Evolutionary conservation across 139 green algal genomes (phyloP).

Genomic region (Chlorella ohadii): DNA sequence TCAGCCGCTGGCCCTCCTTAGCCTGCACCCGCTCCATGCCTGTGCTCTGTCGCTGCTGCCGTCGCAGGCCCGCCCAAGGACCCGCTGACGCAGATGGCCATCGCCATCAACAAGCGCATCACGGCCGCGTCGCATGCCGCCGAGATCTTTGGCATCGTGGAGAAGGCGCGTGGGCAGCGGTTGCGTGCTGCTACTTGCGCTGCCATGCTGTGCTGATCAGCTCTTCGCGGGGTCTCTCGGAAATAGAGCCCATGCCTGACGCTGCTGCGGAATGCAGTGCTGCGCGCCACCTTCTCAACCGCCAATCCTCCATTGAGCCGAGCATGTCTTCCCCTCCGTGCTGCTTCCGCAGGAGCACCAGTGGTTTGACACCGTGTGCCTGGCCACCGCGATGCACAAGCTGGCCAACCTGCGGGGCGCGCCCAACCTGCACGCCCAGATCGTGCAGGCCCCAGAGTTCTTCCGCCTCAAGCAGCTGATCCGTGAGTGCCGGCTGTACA

Average conservation of each 20-base stretch:
- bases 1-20: no score
- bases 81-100: constrained; percentile 8
- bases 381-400: constrained; percentile 61
- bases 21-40: no score
- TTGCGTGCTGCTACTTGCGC: neutral
- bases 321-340: neutral
- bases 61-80: constrained; percentile 1
- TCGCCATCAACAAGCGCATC: constrained; percentile 60
- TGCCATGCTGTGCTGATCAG: no score
- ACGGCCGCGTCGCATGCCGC: constrained; percentile 16
- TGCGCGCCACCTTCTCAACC: no score
- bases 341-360: constrained; percentile 11
- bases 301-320: no score
- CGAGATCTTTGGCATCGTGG: constrained; percentile 37
- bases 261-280: no score
- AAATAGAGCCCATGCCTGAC: no score
- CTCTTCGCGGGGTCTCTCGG: no score
- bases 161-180: neutral
- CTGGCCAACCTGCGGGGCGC: constrained; percentile 47
- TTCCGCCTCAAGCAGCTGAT: constrained; percentile 43
- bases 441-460: constrained; percentile 48
- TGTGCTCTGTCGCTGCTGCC: no score
- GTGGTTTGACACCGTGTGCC: constrained; percentile 57
- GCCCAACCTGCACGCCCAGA: constrained; percentile 34
- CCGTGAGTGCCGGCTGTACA: constrained; percentile 3